These are phyloP conservation scores for Ascochyta koolunga DNA, from an alignment of 2,329 filamentous ascomycete species.

Conservation along the genomic window DNA sequence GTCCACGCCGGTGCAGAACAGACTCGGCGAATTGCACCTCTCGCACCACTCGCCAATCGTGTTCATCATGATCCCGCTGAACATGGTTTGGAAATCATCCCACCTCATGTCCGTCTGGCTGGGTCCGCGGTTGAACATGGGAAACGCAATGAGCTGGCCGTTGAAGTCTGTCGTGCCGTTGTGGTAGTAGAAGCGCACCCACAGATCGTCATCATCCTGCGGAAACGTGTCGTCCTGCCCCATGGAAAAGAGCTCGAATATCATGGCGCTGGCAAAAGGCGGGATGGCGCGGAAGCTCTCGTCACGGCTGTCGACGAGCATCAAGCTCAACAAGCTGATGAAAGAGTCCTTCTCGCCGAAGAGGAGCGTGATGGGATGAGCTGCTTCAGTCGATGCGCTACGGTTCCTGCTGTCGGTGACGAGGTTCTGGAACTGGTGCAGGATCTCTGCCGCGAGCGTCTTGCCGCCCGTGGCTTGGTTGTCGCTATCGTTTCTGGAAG, in stretches of 20 bases:
- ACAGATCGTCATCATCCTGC: conserved; percentile 53
- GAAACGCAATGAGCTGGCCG: conserved; percentile 49
- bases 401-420: conserved; percentile 18
- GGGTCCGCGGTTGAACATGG: conserved; percentile 58
- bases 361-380: conserved; percentile 53
- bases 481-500: conserved; percentile 24
- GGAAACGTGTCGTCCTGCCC: conserved; percentile 44
- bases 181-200: conserved; percentile 62
- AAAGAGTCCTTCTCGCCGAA: conserved; percentile 45
- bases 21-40: conserved; percentile 51
- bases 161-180: conserved; percentile 59
- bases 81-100: conserved; percentile 55
- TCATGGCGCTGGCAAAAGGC: conserved; percentile 41
- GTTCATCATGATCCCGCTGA: conserved; percentile 52
- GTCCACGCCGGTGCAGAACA: conserved; percentile 60
- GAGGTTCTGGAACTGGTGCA: conserved; percentile 30
- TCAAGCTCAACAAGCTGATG: conserved; percentile 39
- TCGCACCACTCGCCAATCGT: conserved; percentile 61
- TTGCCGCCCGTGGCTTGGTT: conserved; percentile 39
- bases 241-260: conserved; percentile 55
- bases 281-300: conserved; percentile 33
- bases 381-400: conserved; percentile 28
- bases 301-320: conserved; percentile 29
- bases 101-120: conserved; percentile 56
- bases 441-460: conserved; percentile 37